phyloP scores from a whole-genome alignment of 768 basidiomycete species.

The Amanita brunnescens region DNA sequence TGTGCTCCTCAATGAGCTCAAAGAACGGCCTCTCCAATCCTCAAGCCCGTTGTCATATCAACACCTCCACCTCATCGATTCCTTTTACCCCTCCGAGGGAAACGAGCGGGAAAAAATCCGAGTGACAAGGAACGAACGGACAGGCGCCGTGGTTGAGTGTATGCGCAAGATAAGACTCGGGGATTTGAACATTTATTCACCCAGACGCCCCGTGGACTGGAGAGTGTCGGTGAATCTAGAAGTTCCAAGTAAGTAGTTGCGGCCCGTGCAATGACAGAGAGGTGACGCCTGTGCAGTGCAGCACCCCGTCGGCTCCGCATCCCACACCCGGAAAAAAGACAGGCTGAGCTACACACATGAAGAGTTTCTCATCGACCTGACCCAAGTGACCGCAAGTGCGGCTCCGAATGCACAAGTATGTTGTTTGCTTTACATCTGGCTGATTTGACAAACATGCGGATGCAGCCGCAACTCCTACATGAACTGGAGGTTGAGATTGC shows the following conservation, averaged over 20 bases:
- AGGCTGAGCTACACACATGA: constrained; percentile 91
- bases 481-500: constrained; percentile 89
- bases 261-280: neutral
- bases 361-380: constrained; percentile 88
- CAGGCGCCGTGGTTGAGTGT: constrained; percentile 51
- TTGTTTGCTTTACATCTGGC: constrained; percentile 7
- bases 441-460: constrained; percentile 3
- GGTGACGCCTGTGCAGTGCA: constrained; percentile 34
- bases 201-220: constrained; percentile 83
- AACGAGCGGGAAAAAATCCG: constrained; percentile 56
- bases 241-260: constrained; percentile 55
- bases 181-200: constrained; percentile 81
- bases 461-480: constrained; percentile 55
- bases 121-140: constrained; percentile 77
- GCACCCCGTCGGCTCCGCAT: constrained; percentile 56
- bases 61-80: constrained; percentile 74
- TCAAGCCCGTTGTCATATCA: constrained; percentile 59
- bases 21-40: constrained; percentile 38
- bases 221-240: constrained; percentile 90
- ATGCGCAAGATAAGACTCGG: constrained; percentile 79
- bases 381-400: constrained; percentile 67
- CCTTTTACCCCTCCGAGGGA: constrained; percentile 53
- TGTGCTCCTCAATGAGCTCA: constrained; percentile 74
- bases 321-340: constrained; percentile 71
- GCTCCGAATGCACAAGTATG: constrained; percentile 43